Percentiles rank a stretch among this genome's conserved stretches.
These are phyloP conservation scores for Athelia psychrophila DNA, from an alignment of 1,284 basidiomycete species.

Conservation along the genomic window DNA sequence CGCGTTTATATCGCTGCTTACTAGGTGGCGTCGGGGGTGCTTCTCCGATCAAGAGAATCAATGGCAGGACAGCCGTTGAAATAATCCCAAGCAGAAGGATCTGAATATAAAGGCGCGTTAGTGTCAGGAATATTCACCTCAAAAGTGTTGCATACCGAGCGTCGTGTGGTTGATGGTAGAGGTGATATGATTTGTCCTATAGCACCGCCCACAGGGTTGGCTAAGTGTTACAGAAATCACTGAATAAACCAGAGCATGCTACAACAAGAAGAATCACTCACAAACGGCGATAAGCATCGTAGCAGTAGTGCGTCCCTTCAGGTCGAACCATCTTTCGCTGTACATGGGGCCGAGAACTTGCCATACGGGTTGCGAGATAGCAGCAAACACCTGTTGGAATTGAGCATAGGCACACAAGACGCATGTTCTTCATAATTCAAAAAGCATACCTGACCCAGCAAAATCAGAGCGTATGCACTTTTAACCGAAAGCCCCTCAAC, in stretches of 20 bases:
- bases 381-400: conserved; percentile 29
- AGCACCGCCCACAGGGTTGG: conserved; percentile 33
- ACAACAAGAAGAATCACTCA: conserved; percentile 10
- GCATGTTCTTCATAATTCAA: neutral
- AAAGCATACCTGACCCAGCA: conserved; percentile 37
- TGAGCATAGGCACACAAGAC: neutral
- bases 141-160: conserved; percentile 25
- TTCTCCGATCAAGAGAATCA: conserved; percentile 29
- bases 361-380: conserved; percentile 35
- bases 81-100: conserved; percentile 40
- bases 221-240: conserved; percentile 12
- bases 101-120: conserved; percentile 15
- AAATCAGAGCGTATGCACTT: conserved; percentile 34
- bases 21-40: conserved; percentile 45
- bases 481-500: conserved; percentile 22
- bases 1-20: conserved; percentile 19
- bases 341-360: conserved; percentile 41
- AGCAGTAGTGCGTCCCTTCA: conserved; percentile 41
- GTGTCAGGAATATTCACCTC: neutral
- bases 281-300: conserved; percentile 44
- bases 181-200: conserved; percentile 39
- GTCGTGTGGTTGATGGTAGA: conserved; percentile 20
- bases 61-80: conserved; percentile 30
- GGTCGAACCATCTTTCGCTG: conserved; percentile 46
- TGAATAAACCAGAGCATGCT: neutral